A percentile compares a stretch with the other conserved stretches of the same genome.
Conservation (phyloP, 2,329 filamentous ascomycete genomes). For the Fusarium sublunatum region DNA sequence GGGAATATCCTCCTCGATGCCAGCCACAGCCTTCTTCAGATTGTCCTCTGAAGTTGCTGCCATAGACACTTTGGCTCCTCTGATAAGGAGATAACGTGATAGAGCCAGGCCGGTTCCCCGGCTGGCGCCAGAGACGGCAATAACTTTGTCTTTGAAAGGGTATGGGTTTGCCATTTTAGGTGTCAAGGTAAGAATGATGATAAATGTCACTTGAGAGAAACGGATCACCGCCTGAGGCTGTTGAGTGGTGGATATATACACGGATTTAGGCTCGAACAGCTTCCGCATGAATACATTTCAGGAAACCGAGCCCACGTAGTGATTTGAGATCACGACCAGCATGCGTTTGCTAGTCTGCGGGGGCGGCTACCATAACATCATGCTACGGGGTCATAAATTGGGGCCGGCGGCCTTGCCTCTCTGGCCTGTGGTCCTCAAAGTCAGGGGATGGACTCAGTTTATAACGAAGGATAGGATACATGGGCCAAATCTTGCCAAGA, state of each 20-base stretch:
- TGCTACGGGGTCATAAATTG: background rate
- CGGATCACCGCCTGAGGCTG: background rate
- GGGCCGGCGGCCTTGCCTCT: too few species aligned
- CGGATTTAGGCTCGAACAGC: background rate
- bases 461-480: too few species aligned
- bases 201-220: background rate
- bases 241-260: constrained; percentile 25
- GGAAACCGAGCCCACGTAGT: background rate
- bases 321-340: background rate
- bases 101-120: constrained; percentile 67
- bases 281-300: background rate
- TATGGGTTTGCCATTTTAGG: constrained; percentile 40
- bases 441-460: too few species aligned
- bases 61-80: constrained; percentile 50
- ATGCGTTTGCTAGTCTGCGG: background rate
- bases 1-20: constrained; percentile 41
- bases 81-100: constrained; percentile 59
- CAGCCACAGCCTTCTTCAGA: constrained; percentile 40
- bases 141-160: constrained; percentile 60
- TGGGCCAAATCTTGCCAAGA: too few species aligned
- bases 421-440: too few species aligned
- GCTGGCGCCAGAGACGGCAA: constrained; percentile 72
- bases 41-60: constrained; percentile 46
- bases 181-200: background rate
- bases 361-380: background rate